Evolutionary conservation across 345 rosid genomes (phyloP), one percentile per base, ranked within the genome.

Genomic region (Eucalyptus marginata): DNA sequence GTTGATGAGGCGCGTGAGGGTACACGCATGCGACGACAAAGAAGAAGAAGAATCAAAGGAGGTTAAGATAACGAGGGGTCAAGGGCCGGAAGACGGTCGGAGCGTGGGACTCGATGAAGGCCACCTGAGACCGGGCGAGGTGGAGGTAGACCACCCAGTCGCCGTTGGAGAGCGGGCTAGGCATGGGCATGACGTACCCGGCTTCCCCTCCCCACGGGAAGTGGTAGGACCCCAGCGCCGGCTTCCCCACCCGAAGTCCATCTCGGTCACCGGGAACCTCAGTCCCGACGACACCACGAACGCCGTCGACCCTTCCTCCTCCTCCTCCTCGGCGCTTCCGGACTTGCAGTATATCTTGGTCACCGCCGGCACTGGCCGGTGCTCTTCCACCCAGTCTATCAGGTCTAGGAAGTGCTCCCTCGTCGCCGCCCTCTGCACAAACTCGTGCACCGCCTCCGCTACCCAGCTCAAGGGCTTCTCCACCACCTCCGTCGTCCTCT

Each of bases 201-300:
- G 95, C 89, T 1, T 64, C 64, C 2, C 94, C 94, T 8, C 94
- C 94, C 91, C 95, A 94, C 2, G 95, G 96, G 81, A 95, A 94
- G 90, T 95, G 94, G 86, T 94, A 95, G 1, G 96, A 95, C 29
- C 95, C 95, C 6, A 95, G 93, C 11, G 40, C 24, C 2, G 97
- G 96, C 68, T 47, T 51, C 3, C 94, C 95, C 96, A 95, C 24
- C 96, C 96, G 47, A 94, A 95, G 86, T 96, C 93, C 33, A 94
- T 91, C 88, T 88, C 86, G 5, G 62, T 79, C 49, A 91, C 93
- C 4, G 98, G 96, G 86, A 96, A 95, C 50, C 88, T 89, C 50
- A 91, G 96, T 9, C 99, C 98, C 4, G 97, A 96, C 16, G 99
- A 96, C 80, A 96, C 96, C 89, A 96, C 97, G n/a, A 96, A 90